Conservation (phyloP, 139 green algal genomes). For the Yamagishiella unicocca region DNA sequence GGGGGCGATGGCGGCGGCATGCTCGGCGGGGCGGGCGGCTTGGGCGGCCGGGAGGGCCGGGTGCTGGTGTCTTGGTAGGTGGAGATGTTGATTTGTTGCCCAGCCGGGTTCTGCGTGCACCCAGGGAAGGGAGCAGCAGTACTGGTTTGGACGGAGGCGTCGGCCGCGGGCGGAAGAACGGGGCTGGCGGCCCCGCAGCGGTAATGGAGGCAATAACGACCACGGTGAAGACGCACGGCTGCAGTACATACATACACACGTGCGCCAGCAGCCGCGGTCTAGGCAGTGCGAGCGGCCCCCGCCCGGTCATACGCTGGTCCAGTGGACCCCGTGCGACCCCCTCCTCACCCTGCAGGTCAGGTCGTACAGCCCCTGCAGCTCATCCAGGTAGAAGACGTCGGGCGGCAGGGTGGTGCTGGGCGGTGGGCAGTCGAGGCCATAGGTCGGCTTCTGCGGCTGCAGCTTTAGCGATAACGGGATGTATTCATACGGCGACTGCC, state of each 20-base stretch:
- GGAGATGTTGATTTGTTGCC: neutral
- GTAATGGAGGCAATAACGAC: too few relatives aligned
- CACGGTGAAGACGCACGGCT: too few relatives aligned
- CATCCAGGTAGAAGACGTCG: neutral
- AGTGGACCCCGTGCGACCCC: too few relatives aligned
- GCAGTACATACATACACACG: too few relatives aligned
- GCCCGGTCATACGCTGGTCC: too few relatives aligned
- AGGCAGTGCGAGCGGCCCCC: too few relatives aligned
- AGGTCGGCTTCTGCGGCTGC: slow-evolving; percentile 20
- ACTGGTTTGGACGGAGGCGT: too few relatives aligned
- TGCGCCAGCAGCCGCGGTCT: too few relatives aligned
- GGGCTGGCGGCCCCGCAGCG: too few relatives aligned
- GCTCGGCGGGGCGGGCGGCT: neutral
- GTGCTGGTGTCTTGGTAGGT: neutral
- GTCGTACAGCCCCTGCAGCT: slow-evolving; percentile 35
- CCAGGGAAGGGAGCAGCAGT: too few relatives aligned
- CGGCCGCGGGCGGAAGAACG: too few relatives aligned
- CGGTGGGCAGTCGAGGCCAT: neutral
- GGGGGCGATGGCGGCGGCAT: slow-evolving; percentile 1
- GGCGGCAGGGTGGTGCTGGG: neutral
- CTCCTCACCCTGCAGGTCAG: slow-evolving; percentile 18
- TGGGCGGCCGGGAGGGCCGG: neutral
- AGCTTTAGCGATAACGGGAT: neutral
- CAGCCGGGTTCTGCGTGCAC: neutral
- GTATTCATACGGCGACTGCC: slow-evolving; percentile 7